Evolutionary conservation across 2,329 filamentous ascomycete genomes (phyloP), one percentile per base, ranked within the genome.

Genomic region (Monosporascus sp.): DNA sequence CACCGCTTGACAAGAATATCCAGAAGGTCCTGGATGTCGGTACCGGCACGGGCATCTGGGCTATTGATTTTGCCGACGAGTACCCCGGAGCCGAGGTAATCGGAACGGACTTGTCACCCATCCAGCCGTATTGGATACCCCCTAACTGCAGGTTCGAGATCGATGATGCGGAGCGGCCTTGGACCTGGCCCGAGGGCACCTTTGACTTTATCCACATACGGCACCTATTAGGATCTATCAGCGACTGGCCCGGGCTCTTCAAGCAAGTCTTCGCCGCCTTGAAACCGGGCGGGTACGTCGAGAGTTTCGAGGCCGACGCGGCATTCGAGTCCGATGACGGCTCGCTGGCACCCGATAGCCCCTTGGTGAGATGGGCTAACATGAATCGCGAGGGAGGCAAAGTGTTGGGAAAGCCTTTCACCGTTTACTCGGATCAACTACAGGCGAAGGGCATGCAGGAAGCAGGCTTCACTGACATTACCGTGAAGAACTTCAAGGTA

Each of bases 181-280:
- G 79, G 79, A 49, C 51, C 11, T 46, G 43, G 17, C 53, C 60
- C 3, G 77, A 75, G 57, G 64, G 70, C 2, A 65, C 76, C 56
- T 81, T 79, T 62, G 77, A 81, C 63, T 74, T 75, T 54, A 74
- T 82, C 50, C 78, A 81, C 60, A 65, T 70, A 36, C 71, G 78
- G 24, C 68, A 76, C 36, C 71, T 81, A 65, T 68, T 69, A 9
- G 73, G 71, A 17, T 72, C 72, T 48, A 74, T 81, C 48, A 62
- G 67, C 11, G 70, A 81, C 57, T 77, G 49, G 3, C 37, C 24
- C 35, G 25, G 22, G 1, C 45, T 57, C 36, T 55, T 51, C 31
- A 36, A 35, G 14, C 53, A 57, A 44, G 35, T 27, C 36, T 69
- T 5, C 67, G 61, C 18, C 53, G 62, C 44, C 47, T 63, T 27